phyloP scores from a whole-genome alignment of 1,139 yeast genomes.

The Debaryomycetaceae sp. region DNA sequence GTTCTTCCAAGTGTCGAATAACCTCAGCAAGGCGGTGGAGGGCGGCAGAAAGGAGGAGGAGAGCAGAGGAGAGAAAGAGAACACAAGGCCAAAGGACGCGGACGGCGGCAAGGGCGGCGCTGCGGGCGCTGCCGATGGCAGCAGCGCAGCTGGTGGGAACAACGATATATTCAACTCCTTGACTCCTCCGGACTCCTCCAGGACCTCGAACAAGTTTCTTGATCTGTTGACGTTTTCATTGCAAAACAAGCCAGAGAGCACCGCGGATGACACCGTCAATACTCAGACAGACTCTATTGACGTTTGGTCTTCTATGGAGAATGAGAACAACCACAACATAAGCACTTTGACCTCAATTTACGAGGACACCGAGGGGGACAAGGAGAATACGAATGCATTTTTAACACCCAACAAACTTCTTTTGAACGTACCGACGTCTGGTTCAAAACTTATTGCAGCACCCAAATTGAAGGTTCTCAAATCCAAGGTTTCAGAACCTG shows the following conservation, averaged over 20 bases:
- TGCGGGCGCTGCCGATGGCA: background rate
- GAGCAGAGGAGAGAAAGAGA: conserved; percentile 1
- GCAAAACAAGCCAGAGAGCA: conserved; percentile 3
- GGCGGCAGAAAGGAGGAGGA: conserved; percentile 3
- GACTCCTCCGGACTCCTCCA: conserved; percentile 21
- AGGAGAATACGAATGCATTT: conserved; percentile 10
- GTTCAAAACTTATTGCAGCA: conserved; percentile 6
- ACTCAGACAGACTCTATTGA: conserved; percentile 12
- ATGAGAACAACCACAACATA: conserved; percentile 19
- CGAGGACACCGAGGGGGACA: conserved; percentile 16
- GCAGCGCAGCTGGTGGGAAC: background rate
- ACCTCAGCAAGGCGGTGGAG: conserved; percentile 13
- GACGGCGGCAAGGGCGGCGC: conserved; percentile 2
- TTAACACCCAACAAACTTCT: conserved; percentile 32
- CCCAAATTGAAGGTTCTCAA: conserved; percentile 4
- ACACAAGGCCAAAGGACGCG: background rate
- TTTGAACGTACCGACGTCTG: background rate
- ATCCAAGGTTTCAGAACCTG: background rate
- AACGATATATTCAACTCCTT: conserved; percentile 7
- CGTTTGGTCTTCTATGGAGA: conserved; percentile 31
- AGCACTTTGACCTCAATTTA: conserved; percentile 28
- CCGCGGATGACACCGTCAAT: conserved; percentile 5
- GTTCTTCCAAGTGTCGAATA: conserved; percentile 25
- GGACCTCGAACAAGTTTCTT: conserved; percentile 15
- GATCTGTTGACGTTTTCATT: conserved; percentile 17